Evolutionary conservation across 768 basidiomycete genomes (phyloP), one percentile per base, ranked within the genome.

Genomic region (Russula compacta): DNA sequence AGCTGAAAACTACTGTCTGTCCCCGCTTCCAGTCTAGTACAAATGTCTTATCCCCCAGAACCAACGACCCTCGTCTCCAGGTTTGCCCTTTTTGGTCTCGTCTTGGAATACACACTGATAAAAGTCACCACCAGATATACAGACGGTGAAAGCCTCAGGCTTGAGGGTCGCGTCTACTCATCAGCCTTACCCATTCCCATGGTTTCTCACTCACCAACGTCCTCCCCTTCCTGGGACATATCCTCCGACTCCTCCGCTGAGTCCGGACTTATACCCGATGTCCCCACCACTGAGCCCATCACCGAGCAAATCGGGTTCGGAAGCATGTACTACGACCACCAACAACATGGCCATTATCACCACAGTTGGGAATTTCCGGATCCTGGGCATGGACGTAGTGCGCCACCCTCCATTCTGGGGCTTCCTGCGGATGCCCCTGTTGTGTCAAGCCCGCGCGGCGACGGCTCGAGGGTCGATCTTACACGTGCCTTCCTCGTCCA

Each of bases 171-270:
- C 32, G 2, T 53, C 19, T 39, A 12, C 4, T n/a, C 61, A 9
- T 17, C 56, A 40, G 29, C 42, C 38, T 29, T 35, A 9, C 38
- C 56, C 4, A 46, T 35, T 1, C 24, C 56, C 0, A 29, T 38
- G 32, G 40, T 46, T 39, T 42, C 56, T 11, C 44, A 42, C 15
- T 58, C 61, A 2, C 56, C 51, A 1, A n/a, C n/a, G 3, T 47
- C 53, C 33, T 58, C 51, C 29, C 39, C 59, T 6, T 35, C 61
- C 17, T 48, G 56, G 44, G 56, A 58, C 39, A 58, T 42, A 46
- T 62, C 56, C 12, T 62, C 61, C 8, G 61, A 58, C 21, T 48
- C 56, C 17, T 61, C 61, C 24, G 8, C 21, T 1, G 61, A 62
- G 42, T 62, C 51, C 5, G 44, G 51, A 14, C 43, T 58, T 38